Evolutionary conservation across 495 filamentous ascomycete species (phyloP), one percentile per base, ranked within the genome.

Genomic region (Mycothermus thermophilus): DNA sequence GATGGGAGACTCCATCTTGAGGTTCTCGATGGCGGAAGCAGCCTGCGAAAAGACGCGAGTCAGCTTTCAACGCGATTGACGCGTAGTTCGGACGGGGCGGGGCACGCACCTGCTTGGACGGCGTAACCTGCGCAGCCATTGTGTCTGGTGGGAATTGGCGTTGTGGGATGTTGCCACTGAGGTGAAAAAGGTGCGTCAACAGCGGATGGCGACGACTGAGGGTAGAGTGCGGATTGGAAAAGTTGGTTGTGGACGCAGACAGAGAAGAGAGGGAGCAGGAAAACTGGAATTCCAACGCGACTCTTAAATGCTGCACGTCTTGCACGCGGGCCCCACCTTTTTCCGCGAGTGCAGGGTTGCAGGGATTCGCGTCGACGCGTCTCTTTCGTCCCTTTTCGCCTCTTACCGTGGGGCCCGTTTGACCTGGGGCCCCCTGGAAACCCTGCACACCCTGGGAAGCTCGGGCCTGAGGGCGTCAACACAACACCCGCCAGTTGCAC

Each of bases 1-100:
- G 34, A 74, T 65, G 21, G 86, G 85, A 1, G 84, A 90, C 43
- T 93, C 83, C 80, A 97, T 92, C 63, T 87, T 92, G 47, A 96
- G 66, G 45, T 73, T 77, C 62, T 88, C 75, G 48, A 95, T 74
- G 41, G 75, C 83, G 54, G 80, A 78, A 47, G 82, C 80, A 67
- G 79, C 74, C 87, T 95, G 55, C 41, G 33, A 18, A 49, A 40
- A 34, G 41, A 60, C 5, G 19, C 42, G 32, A 32, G 50, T 69
- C 59, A 67, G 63, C 36, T 44, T 49, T 30, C 13, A 24, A 37
- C 35, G 21, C 30, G 36, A n/a, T 30, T 31, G 35, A 40, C 40
- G 41, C 41, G 41, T 32, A 11, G 20, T 25, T 27, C 23, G 28
- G 36, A 23, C 37, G 38, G 29, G 42, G 32, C 32, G 30, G 14